These are phyloP conservation scores for Podila verticillata DNA, from an alignment of 192 early-diverging fungal species.

Conservation along the genomic window DNA sequence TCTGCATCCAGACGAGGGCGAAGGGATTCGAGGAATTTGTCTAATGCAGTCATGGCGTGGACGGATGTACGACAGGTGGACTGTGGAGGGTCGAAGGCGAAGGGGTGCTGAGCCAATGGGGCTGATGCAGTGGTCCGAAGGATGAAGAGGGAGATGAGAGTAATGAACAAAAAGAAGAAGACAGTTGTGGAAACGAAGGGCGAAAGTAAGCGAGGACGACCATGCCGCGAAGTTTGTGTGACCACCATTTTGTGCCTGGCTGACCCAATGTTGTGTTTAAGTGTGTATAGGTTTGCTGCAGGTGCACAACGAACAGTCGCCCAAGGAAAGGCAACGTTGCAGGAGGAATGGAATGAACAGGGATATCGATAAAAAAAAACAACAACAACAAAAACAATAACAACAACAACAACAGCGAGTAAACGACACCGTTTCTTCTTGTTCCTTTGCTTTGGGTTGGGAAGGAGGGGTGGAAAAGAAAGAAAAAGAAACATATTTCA, in stretches of 20 bases:
- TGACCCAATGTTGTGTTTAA: background rate
- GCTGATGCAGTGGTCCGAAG: background rate
- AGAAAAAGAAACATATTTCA: background rate
- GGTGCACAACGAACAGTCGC: no score
- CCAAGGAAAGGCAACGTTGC: no score
- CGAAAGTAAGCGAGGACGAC: background rate
- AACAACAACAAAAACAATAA: background rate
- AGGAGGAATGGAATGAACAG: no score
- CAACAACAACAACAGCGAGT: no score
- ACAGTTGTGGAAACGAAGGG: background rate
- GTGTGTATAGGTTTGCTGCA: no score
- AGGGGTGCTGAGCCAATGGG: no score
- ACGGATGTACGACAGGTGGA: background rate
- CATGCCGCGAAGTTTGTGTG: background rate
- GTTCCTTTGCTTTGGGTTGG: no score
- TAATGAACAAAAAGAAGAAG: background rate
- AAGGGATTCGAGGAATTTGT: conserved; percentile 27
- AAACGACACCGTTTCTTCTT: no score
- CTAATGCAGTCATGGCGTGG: conserved; percentile 5
- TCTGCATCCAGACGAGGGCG: conserved; percentile 24
- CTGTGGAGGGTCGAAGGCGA: background rate
- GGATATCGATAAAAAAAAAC: no score
- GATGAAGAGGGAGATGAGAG: background rate
- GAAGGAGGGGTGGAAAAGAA: background rate
- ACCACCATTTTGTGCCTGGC: background rate